Conservation (phyloP, 1,284 basidiomycete species). For the Laetiporus sulphureus region DNA sequence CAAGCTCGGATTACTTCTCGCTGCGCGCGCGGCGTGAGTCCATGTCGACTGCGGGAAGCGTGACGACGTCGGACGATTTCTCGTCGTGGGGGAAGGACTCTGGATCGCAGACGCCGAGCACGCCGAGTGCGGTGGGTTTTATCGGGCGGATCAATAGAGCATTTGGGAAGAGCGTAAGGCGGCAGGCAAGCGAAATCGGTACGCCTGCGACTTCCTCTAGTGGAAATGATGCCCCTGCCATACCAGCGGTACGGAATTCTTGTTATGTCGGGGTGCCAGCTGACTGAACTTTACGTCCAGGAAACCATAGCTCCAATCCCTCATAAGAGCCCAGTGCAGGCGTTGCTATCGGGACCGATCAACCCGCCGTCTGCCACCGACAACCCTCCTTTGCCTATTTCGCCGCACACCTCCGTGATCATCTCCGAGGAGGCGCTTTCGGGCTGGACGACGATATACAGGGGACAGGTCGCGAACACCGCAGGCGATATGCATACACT, state of each 20-base stretch:
- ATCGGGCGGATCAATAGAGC: slow-evolving; percentile 79
- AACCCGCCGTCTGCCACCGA: slow-evolving; percentile 69
- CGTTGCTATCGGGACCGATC: slow-evolving; percentile 62
- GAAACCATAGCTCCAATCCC: slow-evolving; percentile 9
- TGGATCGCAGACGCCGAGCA: slow-evolving; percentile 40
- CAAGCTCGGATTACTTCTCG: slow-evolving; percentile 45
- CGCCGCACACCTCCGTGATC: slow-evolving; percentile 60
- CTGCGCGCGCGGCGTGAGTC: slow-evolving; percentile 38
- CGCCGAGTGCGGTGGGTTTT: slow-evolving; percentile 52
- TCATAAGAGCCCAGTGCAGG: slow-evolving; percentile 48
- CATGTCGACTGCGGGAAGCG: slow-evolving; percentile 24
- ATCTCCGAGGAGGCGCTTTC: slow-evolving; percentile 82
- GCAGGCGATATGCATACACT: slow-evolving; percentile 60
- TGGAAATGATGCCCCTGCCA: slow-evolving; percentile 17
- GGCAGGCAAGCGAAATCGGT: slow-evolving; percentile 34
- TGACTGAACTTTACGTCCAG: slow-evolving; percentile 5
- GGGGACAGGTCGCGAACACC: slow-evolving; percentile 62
- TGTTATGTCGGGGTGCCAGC: neutral
- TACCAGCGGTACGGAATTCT: slow-evolving; percentile 30
- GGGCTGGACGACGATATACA: slow-evolving; percentile 76
- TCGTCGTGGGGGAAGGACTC: slow-evolving; percentile 37
- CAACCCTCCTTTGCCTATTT: slow-evolving; percentile 62
- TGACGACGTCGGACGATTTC: slow-evolving; percentile 44
- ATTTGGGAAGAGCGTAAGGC: slow-evolving; percentile 57
- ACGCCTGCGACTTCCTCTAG: slow-evolving; percentile 14